Conservation (phyloP, 352 stramenopile species). For the Peronospora belbahrii region DNA sequence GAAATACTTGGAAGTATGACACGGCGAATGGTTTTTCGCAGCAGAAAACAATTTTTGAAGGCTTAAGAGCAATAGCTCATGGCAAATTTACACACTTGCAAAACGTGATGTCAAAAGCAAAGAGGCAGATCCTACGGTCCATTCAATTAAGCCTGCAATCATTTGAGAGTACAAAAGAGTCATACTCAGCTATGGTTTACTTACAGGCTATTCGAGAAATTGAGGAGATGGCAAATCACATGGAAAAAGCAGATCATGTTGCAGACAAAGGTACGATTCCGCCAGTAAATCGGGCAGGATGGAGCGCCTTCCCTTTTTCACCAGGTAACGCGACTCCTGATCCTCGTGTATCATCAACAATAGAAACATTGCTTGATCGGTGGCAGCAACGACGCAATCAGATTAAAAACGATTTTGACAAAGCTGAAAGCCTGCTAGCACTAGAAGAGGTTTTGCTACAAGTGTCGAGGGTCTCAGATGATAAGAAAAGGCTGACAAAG, state of each 20-base stretch:
- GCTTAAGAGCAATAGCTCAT: constrained; percentile 53
- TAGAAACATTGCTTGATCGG: constrained; percentile 25
- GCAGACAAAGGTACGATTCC: background rate
- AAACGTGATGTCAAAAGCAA: constrained; percentile 29
- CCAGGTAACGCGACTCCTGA: background rate
- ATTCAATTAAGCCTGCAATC: constrained; percentile 56
- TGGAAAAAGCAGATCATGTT: constrained; percentile 2
- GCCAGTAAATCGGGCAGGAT: constrained; percentile 6
- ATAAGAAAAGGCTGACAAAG: constrained; percentile 28
- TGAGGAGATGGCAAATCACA: constrained; percentile 32
- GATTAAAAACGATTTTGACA: constrained; percentile 49
- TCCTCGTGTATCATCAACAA: constrained; percentile 1
- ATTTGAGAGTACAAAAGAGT: constrained; percentile 63
- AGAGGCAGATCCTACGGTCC: constrained; percentile 42
- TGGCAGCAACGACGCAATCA: constrained; percentile 41
- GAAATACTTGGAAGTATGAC: background rate
- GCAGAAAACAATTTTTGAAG: constrained; percentile 46
- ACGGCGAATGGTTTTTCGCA: constrained; percentile 30
- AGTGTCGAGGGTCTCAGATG: constrained; percentile 22
- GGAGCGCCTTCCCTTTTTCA: constrained; percentile 3
- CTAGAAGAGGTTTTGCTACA: constrained; percentile 58
- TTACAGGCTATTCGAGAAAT: constrained; percentile 59
- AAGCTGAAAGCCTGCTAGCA: constrained; percentile 44
- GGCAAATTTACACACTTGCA: constrained; percentile 35
- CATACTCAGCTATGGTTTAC: constrained; percentile 38